Evolutionary conservation across 352 stramenopile species (phyloP).

Genomic region (Pythium brachiatum): DNA sequence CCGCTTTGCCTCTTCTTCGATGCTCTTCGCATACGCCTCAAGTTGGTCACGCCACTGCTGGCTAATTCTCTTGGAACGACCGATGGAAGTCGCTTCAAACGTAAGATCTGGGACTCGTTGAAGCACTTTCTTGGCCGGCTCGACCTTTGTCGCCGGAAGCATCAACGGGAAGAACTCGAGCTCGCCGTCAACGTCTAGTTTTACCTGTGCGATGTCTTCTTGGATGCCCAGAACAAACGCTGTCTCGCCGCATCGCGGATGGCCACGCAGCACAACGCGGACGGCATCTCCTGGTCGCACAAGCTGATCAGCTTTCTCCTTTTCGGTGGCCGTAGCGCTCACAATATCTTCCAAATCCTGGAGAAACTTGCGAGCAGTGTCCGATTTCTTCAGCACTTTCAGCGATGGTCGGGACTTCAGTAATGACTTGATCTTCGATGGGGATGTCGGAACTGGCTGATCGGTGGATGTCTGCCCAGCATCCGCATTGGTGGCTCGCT

Average conservation of each 20-base stretch:
- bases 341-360: conserved; percentile 63
- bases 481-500: neutral
- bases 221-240: conserved; percentile 63
- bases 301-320: conserved; percentile 33
- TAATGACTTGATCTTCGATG: conserved; percentile 14
- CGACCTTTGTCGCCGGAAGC: conserved; percentile 53
- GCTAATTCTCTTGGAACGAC: conserved; percentile 41
- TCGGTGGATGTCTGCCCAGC: neutral
- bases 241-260: conserved; percentile 75
- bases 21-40: conserved; percentile 56
- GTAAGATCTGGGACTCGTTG: conserved; percentile 57
- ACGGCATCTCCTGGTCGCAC: conserved; percentile 57
- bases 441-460: neutral
- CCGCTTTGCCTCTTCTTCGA: conserved; percentile 61
- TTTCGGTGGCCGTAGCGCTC: conserved; percentile 33
- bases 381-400: conserved; percentile 36
- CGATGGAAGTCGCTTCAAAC: conserved; percentile 51
- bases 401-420: conserved; percentile 14
- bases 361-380: conserved; percentile 56
- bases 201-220: conserved; percentile 68
- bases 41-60: conserved; percentile 51
- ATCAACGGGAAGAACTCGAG: conserved; percentile 79
- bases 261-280: conserved; percentile 68
- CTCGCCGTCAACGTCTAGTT: conserved; percentile 74
- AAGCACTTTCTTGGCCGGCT: conserved; percentile 53